Percentiles rank a stretch among this genome's conserved stretches.
Conservation (phyloP, 1,284 basidiomycete species). For the Acaromyces ingoldii region DNA sequence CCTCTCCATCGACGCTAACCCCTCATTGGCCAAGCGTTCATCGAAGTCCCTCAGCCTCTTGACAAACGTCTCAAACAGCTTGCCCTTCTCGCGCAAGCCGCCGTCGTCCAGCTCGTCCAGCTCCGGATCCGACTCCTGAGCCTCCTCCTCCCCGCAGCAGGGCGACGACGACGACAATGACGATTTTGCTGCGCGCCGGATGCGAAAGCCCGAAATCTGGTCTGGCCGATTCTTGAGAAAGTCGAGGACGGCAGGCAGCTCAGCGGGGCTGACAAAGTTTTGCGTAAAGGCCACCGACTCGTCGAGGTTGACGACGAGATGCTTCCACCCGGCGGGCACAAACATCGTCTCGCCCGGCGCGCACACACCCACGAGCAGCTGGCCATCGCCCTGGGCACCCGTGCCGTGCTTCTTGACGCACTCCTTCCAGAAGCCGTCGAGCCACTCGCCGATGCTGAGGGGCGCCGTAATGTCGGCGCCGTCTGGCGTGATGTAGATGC, state of each 20-base stretch:
- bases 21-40: constrained; percentile 11
- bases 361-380: constrained; percentile 53
- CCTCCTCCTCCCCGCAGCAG: constrained; percentile 6
- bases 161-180: constrained; percentile 13
- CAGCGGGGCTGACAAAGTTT: constrained; percentile 54
- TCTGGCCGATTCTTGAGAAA: constrained; percentile 53
- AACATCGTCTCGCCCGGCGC: constrained; percentile 51
- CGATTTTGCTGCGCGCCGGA: constrained; percentile 6
- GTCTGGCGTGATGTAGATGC: constrained; percentile 44
- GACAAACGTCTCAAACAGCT: constrained; percentile 27
- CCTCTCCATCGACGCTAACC: no score
- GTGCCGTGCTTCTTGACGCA: constrained; percentile 27
- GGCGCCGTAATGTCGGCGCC: constrained; percentile 46
- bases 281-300: constrained; percentile 54
- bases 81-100: constrained; percentile 14
- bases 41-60: constrained; percentile 26
- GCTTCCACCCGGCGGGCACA: constrained; percentile 50
- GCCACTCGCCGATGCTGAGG: constrained; percentile 53
- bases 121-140: constrained; percentile 15
- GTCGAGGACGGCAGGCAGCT: constrained; percentile 51
- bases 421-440: constrained; percentile 51
- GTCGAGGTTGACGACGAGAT: constrained; percentile 40
- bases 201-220: constrained; percentile 53
- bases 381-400: constrained; percentile 30
- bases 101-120: constrained; percentile 25